Percentiles rank a stretch among this genome's conserved stretches.
These are phyloP conservation scores for Avicennia marina DNA, from an alignment of 257 asterid species.

Conservation along the genomic window DNA sequence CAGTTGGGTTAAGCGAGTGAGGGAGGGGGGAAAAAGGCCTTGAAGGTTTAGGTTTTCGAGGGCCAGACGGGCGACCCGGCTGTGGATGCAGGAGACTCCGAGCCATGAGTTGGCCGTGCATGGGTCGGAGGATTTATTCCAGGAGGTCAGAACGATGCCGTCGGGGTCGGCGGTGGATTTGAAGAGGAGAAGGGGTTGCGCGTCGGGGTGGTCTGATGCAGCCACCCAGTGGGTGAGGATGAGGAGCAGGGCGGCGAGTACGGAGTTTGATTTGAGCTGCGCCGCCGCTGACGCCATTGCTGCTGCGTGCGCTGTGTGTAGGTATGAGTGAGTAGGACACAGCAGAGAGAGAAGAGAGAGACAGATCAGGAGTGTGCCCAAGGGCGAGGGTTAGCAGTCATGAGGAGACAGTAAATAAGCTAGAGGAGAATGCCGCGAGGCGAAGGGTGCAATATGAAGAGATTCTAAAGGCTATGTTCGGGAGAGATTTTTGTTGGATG, in stretches of 20 bases:
- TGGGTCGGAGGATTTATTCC: slow-evolving; percentile 56
- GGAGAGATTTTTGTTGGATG: too few species aligned
- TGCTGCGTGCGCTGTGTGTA: slow-evolving; percentile 10
- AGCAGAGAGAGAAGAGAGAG: slow-evolving; percentile 20
- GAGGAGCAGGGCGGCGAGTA: slow-evolving; percentile 11
- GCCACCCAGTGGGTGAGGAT: slow-evolving; percentile 28
- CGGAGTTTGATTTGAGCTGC: too few species aligned
- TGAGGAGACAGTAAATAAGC: too few species aligned
- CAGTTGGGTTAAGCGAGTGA: slow-evolving; percentile 48
- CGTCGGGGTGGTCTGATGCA: slow-evolving; percentile 53
- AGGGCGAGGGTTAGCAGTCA: too few species aligned
- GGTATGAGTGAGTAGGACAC: too few species aligned
- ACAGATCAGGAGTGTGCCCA: background rate
- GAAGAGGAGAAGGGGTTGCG: slow-evolving; percentile 45
- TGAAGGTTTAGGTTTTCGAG: slow-evolving; percentile 51
- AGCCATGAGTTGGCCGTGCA: slow-evolving; percentile 52
- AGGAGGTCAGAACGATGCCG: slow-evolving; percentile 36
- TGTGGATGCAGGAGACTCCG: slow-evolving; percentile 62
- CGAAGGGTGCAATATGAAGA: too few species aligned
- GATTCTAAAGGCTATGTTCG: too few species aligned
- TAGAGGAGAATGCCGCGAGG: too few species aligned
- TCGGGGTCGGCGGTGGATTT: slow-evolving; percentile 53
- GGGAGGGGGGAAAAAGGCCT: slow-evolving; percentile 37
- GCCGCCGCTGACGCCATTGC: slow-evolving; percentile 36
- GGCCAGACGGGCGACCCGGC: slow-evolving; percentile 64